Base-by-base conservation (phyloP, 2,329 filamentous ascomycete genomes). In the Rhynchosporium secalis region DNA sequence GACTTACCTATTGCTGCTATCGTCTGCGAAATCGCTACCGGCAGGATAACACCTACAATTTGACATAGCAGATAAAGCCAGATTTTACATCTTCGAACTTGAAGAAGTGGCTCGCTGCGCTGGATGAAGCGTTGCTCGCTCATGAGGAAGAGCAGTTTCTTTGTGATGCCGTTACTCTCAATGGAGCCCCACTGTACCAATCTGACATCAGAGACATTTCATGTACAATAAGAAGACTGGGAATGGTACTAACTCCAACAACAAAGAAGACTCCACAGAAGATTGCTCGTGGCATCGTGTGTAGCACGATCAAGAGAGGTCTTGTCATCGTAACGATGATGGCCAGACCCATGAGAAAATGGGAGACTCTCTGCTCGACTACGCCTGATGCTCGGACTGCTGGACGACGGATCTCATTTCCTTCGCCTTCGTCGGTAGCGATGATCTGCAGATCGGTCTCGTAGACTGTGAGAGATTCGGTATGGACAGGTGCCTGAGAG, bases 181-280 rank as follows among this genome's bases (percentile, higher is more conserved):
- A 85, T 79, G 1, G 76, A 78, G 2, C 77, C 77, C 76, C 76
- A 78, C 74, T 78, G 4, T 20, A 62, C 20, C 43, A 20, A 46
- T n/a, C 43, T 40, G 38, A 15, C 4, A 28, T 4, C 15, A 51
- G 13, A 28, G 45, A 28, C 20, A n/a, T 28, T 31, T n/a, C 26
- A 3, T 36, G 2, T 36, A 26, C 7, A 10, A 36, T 3, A n/a
- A n/a, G 10, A 57, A 33, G 26, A 13, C 1, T 46, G 5, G 29
- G 41, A 40, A 8, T 8, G 59, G 73, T 46, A 69, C 80, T 76
- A 69, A 80, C 80, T 28, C 83, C 83, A 66, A 85, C 82, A 31
- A 83, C 79, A 72, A 85, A 85, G 76, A 85, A 85, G 1, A 85
- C 77, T 6, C 83, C 83, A 3, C 78, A 79, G 63, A 86, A 80